Evolutionary conservation across 805 yeast genomes (phyloP).

Genomic region (Martiniozyma abietophila): DNA sequence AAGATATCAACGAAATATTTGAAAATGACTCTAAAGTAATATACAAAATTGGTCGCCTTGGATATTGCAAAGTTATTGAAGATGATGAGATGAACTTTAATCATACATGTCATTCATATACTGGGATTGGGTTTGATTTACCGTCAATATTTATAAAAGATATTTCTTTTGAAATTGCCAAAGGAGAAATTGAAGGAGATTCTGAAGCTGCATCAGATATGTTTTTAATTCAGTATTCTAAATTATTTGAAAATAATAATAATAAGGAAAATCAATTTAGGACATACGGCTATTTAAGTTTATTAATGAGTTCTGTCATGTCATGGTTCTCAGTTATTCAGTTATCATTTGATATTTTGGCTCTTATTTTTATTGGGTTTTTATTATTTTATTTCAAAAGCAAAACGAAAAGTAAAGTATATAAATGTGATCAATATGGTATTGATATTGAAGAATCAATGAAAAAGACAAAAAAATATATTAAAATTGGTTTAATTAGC

Average conservation of each 20-base stretch:
- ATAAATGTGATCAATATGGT: background rate
- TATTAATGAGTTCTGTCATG: background rate
- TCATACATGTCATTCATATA: constrained; percentile 8
- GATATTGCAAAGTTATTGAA: constrained; percentile 34
- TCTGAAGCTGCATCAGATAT: constrained; percentile 32
- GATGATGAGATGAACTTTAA: background rate
- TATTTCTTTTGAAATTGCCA: constrained; percentile 34
- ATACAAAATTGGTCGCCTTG: constrained; percentile 36
- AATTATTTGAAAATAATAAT: constrained; percentile 16
- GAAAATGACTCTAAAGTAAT: constrained; percentile 35
- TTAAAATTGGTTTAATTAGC: too few relatives aligned
- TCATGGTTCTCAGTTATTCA: constrained; percentile 3
- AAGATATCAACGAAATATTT: constrained; percentile 28
- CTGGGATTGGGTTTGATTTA: constrained; percentile 26
- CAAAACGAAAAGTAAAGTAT: constrained; percentile 2
- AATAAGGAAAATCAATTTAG: background rate
- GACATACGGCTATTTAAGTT: constrained; percentile 5
- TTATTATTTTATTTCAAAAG: constrained; percentile 4
- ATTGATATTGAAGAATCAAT: too few relatives aligned
- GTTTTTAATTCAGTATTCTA: constrained; percentile 32
- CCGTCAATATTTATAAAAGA: constrained; percentile 39
- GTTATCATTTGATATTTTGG: constrained; percentile 1
- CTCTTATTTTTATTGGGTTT: constrained; percentile 2
- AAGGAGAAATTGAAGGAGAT: constrained; percentile 25
- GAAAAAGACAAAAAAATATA: too few relatives aligned